Evolutionary conservation across 1,284 basidiomycete genomes (phyloP).

Genomic region (Austroboletus olivaceoglutinosus): DNA sequence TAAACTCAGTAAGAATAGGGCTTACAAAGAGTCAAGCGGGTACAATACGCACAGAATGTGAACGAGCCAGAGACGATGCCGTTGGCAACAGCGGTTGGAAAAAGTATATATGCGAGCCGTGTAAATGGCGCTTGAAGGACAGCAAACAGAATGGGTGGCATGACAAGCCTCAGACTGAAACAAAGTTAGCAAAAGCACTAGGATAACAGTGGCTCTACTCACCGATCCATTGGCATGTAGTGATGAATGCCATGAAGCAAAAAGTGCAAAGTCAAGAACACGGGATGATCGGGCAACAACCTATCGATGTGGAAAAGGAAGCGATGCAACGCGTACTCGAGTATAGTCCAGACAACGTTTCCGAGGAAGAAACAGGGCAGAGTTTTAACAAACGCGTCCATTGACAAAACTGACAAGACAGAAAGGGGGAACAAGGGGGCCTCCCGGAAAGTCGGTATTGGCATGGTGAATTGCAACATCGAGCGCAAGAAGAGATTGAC

Average conservation of each 20-base stretch:
- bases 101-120: constrained; percentile 77
- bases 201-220: constrained; percentile 1
- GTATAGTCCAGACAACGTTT: constrained; percentile 89
- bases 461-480: constrained; percentile 74
- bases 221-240: constrained; percentile 96
- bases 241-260: constrained; percentile 96
- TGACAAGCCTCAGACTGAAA: constrained; percentile 83
- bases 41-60: constrained; percentile 67
- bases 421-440: constrained; percentile 56
- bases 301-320: constrained; percentile 98
- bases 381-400: constrained; percentile 49
- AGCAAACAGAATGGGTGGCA: constrained; percentile 91
- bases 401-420: constrained; percentile 45
- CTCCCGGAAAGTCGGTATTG: constrained; percentile 54
- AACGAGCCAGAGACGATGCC: constrained; percentile 93
- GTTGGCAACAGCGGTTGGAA: constrained; percentile 86
- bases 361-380: constrained; percentile 74
- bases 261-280: constrained; percentile 88
- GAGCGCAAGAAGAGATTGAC: constrained; percentile 80
- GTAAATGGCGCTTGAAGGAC: constrained; percentile 87
- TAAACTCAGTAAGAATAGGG: constrained; percentile 3
- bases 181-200: constrained; percentile 6
- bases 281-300: constrained; percentile 81
- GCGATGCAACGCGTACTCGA: constrained; percentile 95
- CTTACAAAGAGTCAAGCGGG: not conserved